These are phyloP conservation scores for Phytophthora pinifolia DNA, from an alignment of 352 stramenopile genomes.

Conservation along the genomic window DNA sequence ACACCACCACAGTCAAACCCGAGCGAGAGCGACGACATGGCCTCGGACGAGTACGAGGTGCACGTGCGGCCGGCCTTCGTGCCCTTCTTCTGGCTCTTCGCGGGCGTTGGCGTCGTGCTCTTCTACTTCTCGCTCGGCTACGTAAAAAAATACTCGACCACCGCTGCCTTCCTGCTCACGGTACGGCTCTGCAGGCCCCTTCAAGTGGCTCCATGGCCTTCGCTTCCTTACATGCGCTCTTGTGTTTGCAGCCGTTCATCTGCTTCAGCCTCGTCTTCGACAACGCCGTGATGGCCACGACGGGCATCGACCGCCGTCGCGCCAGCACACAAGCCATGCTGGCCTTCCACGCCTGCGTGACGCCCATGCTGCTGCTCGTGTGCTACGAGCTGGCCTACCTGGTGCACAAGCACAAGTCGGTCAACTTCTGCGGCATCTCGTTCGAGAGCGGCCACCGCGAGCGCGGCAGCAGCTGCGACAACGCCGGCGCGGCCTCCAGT, in stretches of 20 bases:
- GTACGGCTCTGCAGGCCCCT: conserved; percentile 35
- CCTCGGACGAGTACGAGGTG: conserved; percentile 33
- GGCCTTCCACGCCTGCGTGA: conserved; percentile 81
- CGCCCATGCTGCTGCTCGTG: conserved; percentile 82
- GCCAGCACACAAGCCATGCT: conserved; percentile 69
- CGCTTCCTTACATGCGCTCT: neutral
- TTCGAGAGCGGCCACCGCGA: conserved; percentile 77
- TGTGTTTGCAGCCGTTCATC: conserved; percentile 63
- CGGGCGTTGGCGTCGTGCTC: conserved; percentile 52
- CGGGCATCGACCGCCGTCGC: conserved; percentile 59
- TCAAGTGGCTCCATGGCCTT: neutral
- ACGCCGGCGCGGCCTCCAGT: conserved; percentile 22
- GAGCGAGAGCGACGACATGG: conserved; percentile 9
- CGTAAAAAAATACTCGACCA: conserved; percentile 71
- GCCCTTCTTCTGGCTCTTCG: conserved; percentile 78
- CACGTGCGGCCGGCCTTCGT: conserved; percentile 48
- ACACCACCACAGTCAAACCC: neutral
- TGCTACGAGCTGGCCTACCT: conserved; percentile 91
- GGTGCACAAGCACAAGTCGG: conserved; percentile 89
- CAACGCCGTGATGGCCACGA: conserved; percentile 81
- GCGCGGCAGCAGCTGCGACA: conserved; percentile 28
- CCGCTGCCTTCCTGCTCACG: conserved; percentile 74
- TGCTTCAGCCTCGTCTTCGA: conserved; percentile 79
- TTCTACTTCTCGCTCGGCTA: conserved; percentile 78
- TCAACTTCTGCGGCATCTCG: conserved; percentile 90